Base-by-base conservation (phyloP, 805 yeast species). In the Brettanomyces anomalus region DNA sequence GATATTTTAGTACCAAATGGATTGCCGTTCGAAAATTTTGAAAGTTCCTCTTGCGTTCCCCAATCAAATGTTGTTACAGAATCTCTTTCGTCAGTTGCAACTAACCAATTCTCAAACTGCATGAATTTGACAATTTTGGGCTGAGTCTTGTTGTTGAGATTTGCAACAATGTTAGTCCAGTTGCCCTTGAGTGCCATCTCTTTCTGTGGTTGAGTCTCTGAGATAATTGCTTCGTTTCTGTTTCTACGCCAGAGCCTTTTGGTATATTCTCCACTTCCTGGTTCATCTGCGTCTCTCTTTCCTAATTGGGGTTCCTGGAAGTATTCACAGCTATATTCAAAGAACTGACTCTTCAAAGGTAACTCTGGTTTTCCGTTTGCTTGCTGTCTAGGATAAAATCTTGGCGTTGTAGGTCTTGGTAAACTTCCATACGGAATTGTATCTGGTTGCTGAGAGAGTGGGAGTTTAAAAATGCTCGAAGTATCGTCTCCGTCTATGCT, bases 251-350 rank as follows among this genome's bases (percentile, higher is more conserved):
- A 93, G 19, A 85, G 63, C 45, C 94, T 70, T 49, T 77, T 80
- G 31, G 85, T 78, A 53, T 85, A 86, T 49, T 85, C 89, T 45
- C 81, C 77, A 44, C 96, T 85, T 0, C 97, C 97, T 0, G 95
- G 93, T 58, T 88, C 96, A 52, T 90, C 97, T 15, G 78, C 64
- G 51, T 90, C 97, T 42, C 76, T 74, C 45, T 77, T 80, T 10
- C 85, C 79, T 81, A 89, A 81, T 57, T 90, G 97, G 0, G 98
- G 97, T 56, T 89, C 97, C 55, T 89, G 95, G 66, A 90, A 93
- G 56, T 88, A 89, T 59, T 93, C 98, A 46, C 86, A 76, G 52
- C 84, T 76, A 60, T 81, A 85, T 41, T 81, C 85, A 47, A 84
- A 74, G 52, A 85, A 82, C 5, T 76, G 75, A 8, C 86, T 79